Evolutionary conservation across 805 yeast genomes (phyloP).

Genomic region (Pichia sporocuriosa): DNA sequence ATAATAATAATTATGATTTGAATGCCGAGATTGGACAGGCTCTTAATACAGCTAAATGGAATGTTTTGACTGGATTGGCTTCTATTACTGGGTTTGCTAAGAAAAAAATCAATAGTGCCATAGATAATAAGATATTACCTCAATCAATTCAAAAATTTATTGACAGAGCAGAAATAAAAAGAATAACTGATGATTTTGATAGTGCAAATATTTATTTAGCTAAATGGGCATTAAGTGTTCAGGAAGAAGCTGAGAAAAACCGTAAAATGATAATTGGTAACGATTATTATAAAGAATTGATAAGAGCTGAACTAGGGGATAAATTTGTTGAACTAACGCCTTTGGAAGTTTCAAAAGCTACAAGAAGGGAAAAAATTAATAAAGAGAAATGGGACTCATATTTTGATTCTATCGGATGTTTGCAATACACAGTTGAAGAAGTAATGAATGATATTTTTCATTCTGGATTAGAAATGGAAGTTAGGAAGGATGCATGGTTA

Average conservation of each 20-base stretch:
- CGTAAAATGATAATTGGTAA: constrained; percentile 47
- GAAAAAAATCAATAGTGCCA: constrained; percentile 54
- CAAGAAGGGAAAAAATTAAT: constrained; percentile 62
- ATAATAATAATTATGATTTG: constrained; percentile 27
- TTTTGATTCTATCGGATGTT: constrained; percentile 73
- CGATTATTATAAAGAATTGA: constrained; percentile 47
- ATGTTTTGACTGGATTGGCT: constrained; percentile 76
- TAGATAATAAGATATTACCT: constrained; percentile 41
- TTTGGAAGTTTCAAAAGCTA: constrained; percentile 51
- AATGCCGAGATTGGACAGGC: constrained; percentile 39
- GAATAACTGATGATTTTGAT: constrained; percentile 84
- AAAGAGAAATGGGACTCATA: constrained; percentile 76
- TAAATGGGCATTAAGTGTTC: constrained; percentile 93
- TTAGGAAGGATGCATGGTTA: constrained; percentile 77
- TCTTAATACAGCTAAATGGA: constrained; percentile 75
- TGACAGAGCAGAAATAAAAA: constrained; percentile 71
- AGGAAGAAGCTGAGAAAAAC: constrained; percentile 76
- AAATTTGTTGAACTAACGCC: constrained; percentile 44
- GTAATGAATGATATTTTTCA: constrained; percentile 82
- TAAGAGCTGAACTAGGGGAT: constrained; percentile 57
- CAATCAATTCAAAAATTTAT: constrained; percentile 51
- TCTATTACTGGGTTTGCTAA: constrained; percentile 62
- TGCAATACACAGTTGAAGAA: constrained; percentile 67
- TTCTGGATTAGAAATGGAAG: constrained; percentile 63
- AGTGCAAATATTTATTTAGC: constrained; percentile 89